Evolutionary conservation across 495 filamentous ascomycete genomes (phyloP).

Genomic region (Gamarada debralockiae): DNA sequence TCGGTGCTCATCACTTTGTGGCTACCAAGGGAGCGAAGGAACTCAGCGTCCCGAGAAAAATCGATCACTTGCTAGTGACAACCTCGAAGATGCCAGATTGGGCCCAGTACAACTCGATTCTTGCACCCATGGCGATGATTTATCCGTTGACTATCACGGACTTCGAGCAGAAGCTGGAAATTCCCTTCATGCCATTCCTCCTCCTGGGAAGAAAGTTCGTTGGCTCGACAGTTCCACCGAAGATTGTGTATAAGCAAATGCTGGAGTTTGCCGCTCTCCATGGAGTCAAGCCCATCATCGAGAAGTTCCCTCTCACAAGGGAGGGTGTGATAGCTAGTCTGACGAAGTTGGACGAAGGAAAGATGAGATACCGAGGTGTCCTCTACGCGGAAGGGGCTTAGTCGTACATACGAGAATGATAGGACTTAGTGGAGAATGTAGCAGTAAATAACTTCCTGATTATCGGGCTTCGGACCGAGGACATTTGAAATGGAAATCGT

Average conservation of each 20-base stretch:
- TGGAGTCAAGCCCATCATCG: conserved; percentile 25
- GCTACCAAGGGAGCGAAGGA: conserved; percentile 31
- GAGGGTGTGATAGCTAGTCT: conserved; percentile 52
- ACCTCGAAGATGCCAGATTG: conserved; percentile 28
- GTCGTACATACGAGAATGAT: not conserved
- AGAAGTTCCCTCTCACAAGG: conserved; percentile 40
- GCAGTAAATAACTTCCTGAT: no score
- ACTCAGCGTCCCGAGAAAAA: conserved; percentile 13
- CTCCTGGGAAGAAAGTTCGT: conserved; percentile 44
- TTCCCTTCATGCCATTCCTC: conserved; percentile 39
- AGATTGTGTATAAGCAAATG: conserved; percentile 31
- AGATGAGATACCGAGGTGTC: conserved; percentile 53
- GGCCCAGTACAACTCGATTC: conserved; percentile 31
- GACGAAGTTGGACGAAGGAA: conserved; percentile 45
- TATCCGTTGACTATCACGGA: conserved; percentile 41
- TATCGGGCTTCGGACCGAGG: not conserved
- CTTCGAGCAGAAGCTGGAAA: conserved; percentile 33
- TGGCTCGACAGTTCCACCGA: conserved; percentile 40
- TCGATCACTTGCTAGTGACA: conserved; percentile 36
- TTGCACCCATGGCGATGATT: conserved; percentile 39
- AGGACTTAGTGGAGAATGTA: no score
- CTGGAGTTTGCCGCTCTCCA: conserved; percentile 33
- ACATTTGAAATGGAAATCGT: no score
- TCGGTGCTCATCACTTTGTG: conserved; percentile 54
- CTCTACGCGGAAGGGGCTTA: conserved; percentile 20